Evolutionary conservation across 2,329 filamentous ascomycete genomes (phyloP).

Genomic region (Pseudocercospora ulei): DNA sequence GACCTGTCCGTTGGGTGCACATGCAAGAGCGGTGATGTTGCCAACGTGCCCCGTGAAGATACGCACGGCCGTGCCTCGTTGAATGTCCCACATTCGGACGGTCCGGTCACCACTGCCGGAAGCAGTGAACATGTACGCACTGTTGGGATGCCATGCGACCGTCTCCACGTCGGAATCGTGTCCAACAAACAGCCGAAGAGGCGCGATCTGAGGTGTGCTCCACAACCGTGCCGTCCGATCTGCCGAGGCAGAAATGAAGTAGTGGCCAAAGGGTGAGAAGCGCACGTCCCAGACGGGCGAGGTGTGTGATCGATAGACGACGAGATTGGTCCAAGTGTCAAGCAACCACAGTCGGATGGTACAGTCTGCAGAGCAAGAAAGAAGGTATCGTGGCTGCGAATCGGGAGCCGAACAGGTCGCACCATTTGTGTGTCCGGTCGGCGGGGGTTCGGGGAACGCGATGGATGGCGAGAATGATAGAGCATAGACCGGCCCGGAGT

Average conservation of each 20-base stretch:
- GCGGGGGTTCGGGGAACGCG: constrained; percentile 33
- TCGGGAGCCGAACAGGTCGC: constrained; percentile 36
- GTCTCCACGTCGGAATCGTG: constrained; percentile 90
- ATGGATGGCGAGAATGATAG: constrained; percentile 76
- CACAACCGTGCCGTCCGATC: constrained; percentile 87
- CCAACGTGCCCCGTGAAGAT: constrained; percentile 88
- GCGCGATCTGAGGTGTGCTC: constrained; percentile 85
- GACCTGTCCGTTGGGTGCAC: constrained; percentile 76
- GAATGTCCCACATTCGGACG: constrained; percentile 94
- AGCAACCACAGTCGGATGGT: constrained; percentile 88
- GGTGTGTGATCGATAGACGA: constrained; percentile 87
- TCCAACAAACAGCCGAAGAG: constrained; percentile 76
- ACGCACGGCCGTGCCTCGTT: constrained; percentile 74
- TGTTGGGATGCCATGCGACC: constrained; percentile 90
- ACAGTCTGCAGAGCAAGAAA: constrained; percentile 80
- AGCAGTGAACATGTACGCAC: constrained; percentile 83
- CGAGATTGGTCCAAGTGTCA: constrained; percentile 82
- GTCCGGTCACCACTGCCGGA: constrained; percentile 70
- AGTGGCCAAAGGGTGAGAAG: constrained; percentile 91
- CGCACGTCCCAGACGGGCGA: constrained; percentile 78
- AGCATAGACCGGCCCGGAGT: constrained; percentile 79
- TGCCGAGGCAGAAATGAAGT: constrained; percentile 78
- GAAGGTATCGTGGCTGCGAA: constrained; percentile 60
- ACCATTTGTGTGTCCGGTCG: constrained; percentile 36
- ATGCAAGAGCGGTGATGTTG: constrained; percentile 74